A percentile compares a stretch with the other conserved stretches of the same genome.
These are phyloP conservation scores for Escallonia rubra DNA, from an alignment of 129 eudicot species.

Conservation along the genomic window DNA sequence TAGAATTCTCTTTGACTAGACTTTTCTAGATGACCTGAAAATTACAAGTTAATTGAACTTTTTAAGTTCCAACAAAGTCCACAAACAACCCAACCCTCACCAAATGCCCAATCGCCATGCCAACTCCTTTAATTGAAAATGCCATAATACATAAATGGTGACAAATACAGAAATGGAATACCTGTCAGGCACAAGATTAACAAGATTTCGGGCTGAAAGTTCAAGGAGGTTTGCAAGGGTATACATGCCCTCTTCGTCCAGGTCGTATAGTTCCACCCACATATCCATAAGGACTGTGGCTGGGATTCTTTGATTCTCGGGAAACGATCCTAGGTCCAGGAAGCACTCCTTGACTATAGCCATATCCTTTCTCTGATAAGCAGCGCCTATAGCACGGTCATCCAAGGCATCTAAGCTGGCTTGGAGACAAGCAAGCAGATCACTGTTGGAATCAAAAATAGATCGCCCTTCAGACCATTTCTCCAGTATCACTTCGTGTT, in stretches of 20 bases:
- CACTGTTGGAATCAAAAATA: conserved; percentile 28
- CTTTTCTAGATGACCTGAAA: no score
- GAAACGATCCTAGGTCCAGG: conserved; percentile 39
- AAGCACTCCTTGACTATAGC: conserved; percentile 20
- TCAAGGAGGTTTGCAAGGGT: conserved; percentile 17
- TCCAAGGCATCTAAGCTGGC: conserved; percentile 34
- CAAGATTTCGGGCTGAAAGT: conserved; percentile 26
- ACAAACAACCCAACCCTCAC: background rate
- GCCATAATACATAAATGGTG: no score
- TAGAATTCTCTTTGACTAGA: no score
- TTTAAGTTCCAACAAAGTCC: no score
- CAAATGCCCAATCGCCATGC: background rate
- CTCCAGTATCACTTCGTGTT: conserved; percentile 19
- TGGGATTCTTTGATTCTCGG: conserved; percentile 33
- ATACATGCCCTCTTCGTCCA: conserved; percentile 28
- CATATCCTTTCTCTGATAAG: background rate
- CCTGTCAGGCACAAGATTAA: conserved; percentile 28
- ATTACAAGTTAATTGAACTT: no score
- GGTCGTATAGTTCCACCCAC: conserved; percentile 33
- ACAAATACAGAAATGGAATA: background rate
- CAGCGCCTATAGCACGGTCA: background rate
- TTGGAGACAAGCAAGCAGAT: conserved; percentile 22
- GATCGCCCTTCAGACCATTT: conserved; percentile 40
- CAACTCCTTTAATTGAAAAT: background rate
- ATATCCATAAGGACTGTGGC: conserved; percentile 27